These are phyloP conservation scores for Aspergillus sp. DNA, from an alignment of 2,329 filamentous ascomycete genomes.

Conservation along the genomic window DNA sequence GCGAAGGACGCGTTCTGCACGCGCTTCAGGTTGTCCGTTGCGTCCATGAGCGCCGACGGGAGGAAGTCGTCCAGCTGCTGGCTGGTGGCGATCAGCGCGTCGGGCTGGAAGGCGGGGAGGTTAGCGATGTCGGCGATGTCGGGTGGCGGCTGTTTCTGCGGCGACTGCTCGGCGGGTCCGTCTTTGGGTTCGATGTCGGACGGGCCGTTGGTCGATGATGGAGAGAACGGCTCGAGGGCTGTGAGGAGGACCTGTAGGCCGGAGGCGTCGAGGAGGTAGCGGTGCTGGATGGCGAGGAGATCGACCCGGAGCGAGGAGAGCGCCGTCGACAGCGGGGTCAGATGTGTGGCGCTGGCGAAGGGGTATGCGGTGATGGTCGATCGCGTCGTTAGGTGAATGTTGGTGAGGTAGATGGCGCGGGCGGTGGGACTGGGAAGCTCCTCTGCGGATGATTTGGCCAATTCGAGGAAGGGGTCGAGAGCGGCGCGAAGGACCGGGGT, in stretches of 20 bases:
- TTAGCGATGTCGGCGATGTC: conserved; percentile 56
- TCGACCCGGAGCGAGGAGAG: conserved; percentile 47
- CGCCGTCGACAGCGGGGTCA: conserved; percentile 57
- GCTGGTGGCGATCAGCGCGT: conserved; percentile 64
- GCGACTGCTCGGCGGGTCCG: conserved; percentile 15
- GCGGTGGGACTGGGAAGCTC: conserved; percentile 36
- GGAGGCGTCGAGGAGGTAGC: conserved; percentile 72
- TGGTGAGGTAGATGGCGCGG: conserved; percentile 51
- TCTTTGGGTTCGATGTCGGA: conserved; percentile 9
- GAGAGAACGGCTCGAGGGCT: conserved; percentile 50
- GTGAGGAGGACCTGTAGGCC: conserved; percentile 66
- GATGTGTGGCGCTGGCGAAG: conserved; percentile 62
- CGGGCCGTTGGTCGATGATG: conserved; percentile 1
- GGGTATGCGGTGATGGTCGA: conserved; percentile 42
- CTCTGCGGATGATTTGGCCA: conserved; percentile 56
- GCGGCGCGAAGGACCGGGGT: conserved; percentile 72
- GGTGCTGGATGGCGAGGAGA: conserved; percentile 67
- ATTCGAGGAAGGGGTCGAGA: conserved; percentile 78
- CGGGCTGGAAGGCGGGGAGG: conserved; percentile 59
- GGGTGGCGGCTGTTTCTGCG: conserved; percentile 31
- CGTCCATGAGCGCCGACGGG: conserved; percentile 89
- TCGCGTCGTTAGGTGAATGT: conserved; percentile 45
- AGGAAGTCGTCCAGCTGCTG: conserved; percentile 85
- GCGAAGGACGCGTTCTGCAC: conserved; percentile 72
- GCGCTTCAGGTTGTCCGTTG: conserved; percentile 73